Base-by-base conservation (phyloP, 2,329 filamentous ascomycete genomes). In the Aspergillus sp. region DNA sequence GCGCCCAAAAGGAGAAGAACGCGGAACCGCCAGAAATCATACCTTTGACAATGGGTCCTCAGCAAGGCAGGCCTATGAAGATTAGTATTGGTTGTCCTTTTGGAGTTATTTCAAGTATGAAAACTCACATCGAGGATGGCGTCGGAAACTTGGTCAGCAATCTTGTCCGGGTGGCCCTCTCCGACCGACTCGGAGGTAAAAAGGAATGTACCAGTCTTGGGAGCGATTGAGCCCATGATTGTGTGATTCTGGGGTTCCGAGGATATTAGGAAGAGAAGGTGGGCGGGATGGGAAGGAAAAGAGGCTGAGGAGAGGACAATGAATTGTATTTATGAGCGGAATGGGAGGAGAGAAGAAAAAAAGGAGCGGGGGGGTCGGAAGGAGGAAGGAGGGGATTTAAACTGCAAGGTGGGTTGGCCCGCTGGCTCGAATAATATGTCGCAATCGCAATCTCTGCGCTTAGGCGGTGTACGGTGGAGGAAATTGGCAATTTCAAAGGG, bases 131-230 rank as follows among this genome's bases (percentile, higher is more conserved):
- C 95, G 84, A 99, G 93, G 76, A 99, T 88, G 74, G 95, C 94
- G 84, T 99, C 95, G 67, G 94, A 98, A 77, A 98, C 92, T 85
- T 99, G 95, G 80, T 99, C 95, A 81, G 91, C 92, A 79, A 97
- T 97, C 90, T 97, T 97, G 82, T 96, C 93, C 75, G 93, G 92
- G 84, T 96, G 93, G 71, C 91, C 91, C 83, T 94, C 91, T 78
- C 91, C 91, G 76, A 94, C 91, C 61, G 91, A 93, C 82, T 95
- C 91, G 80, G 91, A 95, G 74, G 91, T 95, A 87, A 94, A 94
- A 70, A 94, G 87, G 84, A 94, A 94, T 72, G 87, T 91, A 68
- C 89, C 89, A 38, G 69, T 54, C 63, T 71, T 78, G 64, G 75
- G 69, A 31, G 49, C 76, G 68, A 84, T 79, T 80, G 84, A 85